A percentile compares a stretch with the other conserved stretches of the same genome.
phyloP scores from a whole-genome alignment of 495 filamentous ascomycete species.

The Staphylotrichum tortipilum region DNA sequence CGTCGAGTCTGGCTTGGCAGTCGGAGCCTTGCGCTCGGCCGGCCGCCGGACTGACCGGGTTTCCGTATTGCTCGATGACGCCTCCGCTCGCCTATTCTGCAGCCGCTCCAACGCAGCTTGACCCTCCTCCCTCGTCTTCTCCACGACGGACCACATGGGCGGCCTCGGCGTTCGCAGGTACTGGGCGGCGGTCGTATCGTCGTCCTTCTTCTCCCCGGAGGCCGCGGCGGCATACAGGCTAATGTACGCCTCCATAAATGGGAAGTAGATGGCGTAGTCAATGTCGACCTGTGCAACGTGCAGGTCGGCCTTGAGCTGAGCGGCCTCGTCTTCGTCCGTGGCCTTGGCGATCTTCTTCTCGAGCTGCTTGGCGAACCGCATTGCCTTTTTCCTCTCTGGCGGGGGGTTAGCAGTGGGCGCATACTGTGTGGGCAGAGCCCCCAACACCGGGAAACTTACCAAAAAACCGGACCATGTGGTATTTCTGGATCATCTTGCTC shows the following conservation, averaged over 20 bases:
- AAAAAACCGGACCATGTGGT: constrained; percentile 92
- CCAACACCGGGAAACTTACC: constrained; percentile 43
- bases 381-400: constrained; percentile 78
- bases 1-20: no score
- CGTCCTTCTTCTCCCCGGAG: constrained; percentile 22
- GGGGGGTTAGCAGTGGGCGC: background rate
- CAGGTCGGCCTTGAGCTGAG: constrained; percentile 47
- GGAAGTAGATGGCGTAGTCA: constrained; percentile 79
- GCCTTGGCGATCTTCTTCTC: constrained; percentile 44
- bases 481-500: constrained; percentile 70
- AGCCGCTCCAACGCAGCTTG: constrained; percentile 40
- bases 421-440: background rate
- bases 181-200: constrained; percentile 24
- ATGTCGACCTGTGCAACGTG: constrained; percentile 69
- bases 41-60: no score
- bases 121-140: constrained; percentile 60
- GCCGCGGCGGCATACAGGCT: constrained; percentile 57
- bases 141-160: constrained; percentile 60
- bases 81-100: constrained; percentile 35
- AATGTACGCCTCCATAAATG: constrained; percentile 69
- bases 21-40: background rate
- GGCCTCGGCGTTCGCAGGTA: constrained; percentile 37
- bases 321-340: constrained; percentile 39
- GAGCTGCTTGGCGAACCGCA: constrained; percentile 56
- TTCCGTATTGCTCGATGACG: no score